These are phyloP conservation scores for Paecilomyces formosus DNA, from an alignment of 2,329 filamentous ascomycete genomes.

Conservation along the genomic window DNA sequence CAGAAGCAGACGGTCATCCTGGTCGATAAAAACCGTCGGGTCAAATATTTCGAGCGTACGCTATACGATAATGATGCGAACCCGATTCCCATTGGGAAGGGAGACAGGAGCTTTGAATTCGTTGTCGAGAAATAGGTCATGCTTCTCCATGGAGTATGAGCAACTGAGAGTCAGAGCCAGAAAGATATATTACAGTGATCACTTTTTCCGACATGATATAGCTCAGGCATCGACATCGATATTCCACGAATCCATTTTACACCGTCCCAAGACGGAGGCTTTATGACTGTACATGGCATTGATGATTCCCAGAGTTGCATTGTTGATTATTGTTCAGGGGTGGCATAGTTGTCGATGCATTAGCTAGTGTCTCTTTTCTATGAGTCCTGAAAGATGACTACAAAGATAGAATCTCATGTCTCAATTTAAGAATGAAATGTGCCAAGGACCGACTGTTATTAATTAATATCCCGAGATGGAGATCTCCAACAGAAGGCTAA, in stretches of 20 bases:
- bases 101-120: slow-evolving; percentile 39
- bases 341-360: too few species aligned
- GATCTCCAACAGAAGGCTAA: neutral
- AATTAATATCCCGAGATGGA: too few species aligned
- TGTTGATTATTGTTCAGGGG: neutral
- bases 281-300: neutral
- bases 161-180: too few species aligned
- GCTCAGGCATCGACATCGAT: too few species aligned
- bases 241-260: neutral
- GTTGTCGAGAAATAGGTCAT: slow-evolving; percentile 11
- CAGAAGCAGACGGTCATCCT: slow-evolving; percentile 58
- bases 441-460: neutral
- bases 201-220: too few species aligned
- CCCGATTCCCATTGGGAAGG: slow-evolving; percentile 37
- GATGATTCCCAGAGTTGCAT: neutral
- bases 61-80: slow-evolving; percentile 48
- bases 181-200: too few species aligned
- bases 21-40: slow-evolving; percentile 46
- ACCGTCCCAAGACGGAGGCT: neutral
- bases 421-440: too few species aligned
- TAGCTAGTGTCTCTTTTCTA: too few species aligned
- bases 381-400: too few species aligned
- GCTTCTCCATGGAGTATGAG: neutral
- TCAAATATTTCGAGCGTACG: slow-evolving; percentile 57
- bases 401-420: too few species aligned